phyloP scores from a whole-genome alignment of 768 basidiomycete genomes.

The Calocybe cyanea region DNA sequence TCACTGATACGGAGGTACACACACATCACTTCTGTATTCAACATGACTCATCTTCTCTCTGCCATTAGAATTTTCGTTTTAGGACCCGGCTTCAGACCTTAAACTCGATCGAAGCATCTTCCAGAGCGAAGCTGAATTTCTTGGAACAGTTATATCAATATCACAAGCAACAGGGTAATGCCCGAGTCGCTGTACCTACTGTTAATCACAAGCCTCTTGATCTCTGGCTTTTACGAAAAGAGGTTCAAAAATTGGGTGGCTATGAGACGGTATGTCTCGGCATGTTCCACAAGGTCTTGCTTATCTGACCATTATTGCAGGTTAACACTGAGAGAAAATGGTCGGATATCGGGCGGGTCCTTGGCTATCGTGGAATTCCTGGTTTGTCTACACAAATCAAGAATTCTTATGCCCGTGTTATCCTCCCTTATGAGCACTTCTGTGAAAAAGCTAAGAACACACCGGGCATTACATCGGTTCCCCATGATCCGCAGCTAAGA shows the following conservation, averaged over 20 bases:
- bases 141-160: slow-evolving; percentile 95
- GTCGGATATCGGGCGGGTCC: slow-evolving; percentile 76
- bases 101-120: slow-evolving; percentile 96
- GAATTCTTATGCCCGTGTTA: slow-evolving; percentile 85
- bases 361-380: slow-evolving; percentile 81
- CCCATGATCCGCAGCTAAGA: slow-evolving; percentile 47
- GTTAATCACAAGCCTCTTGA: slow-evolving; percentile 93
- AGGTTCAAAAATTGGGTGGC: slow-evolving; percentile 87
- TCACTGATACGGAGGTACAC: slow-evolving; percentile 88
- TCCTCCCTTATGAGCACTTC: slow-evolving; percentile 95
- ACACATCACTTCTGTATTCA: slow-evolving; percentile 9
- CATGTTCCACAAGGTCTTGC: slow-evolving; percentile 8
- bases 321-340: slow-evolving; percentile 84
- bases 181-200: slow-evolving; percentile 86
- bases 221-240: slow-evolving; percentile 89
- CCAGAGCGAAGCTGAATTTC: slow-evolving; percentile 95
- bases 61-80: slow-evolving; percentile 79
- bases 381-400: slow-evolving; percentile 86
- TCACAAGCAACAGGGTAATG: slow-evolving; percentile 93
- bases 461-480: slow-evolving; percentile 43
- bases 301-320: slow-evolving; percentile 34
- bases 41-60: slow-evolving; percentile 35
- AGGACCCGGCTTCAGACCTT: slow-evolving; percentile 92
- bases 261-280: slow-evolving; percentile 66
- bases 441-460: slow-evolving; percentile 71